phyloP scores from a whole-genome alignment of 2,329 filamentous ascomycete genomes.

The Coniochaeta ligniaria region DNA sequence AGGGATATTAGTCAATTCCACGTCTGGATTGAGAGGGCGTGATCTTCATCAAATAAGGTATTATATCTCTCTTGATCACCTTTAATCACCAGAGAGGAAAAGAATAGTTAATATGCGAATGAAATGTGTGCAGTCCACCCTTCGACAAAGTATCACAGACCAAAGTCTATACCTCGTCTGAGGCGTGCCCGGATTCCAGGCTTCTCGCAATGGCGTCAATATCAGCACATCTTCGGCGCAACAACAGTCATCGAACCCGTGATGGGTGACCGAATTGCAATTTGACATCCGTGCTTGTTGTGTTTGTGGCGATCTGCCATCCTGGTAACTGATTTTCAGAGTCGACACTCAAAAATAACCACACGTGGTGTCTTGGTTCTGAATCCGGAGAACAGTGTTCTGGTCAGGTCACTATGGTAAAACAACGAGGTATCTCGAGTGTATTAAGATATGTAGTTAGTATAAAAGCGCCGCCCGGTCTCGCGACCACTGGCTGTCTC shows the following conservation, averaged over 20 bases:
- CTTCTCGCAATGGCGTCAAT: constrained; percentile 41
- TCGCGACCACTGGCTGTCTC: background rate
- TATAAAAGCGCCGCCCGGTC: background rate
- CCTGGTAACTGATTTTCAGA: background rate
- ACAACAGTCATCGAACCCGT: constrained; percentile 66
- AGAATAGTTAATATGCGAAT: no score
- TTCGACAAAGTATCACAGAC: constrained; percentile 8
- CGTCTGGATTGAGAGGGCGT: background rate
- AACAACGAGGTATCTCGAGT: background rate
- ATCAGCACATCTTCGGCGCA: constrained; percentile 99
- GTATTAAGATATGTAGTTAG: background rate
- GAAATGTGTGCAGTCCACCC: constrained; percentile 24
- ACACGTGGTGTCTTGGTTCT: no score
- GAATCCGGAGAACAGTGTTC: background rate
- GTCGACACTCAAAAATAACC: no score
- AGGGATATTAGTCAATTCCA: background rate
- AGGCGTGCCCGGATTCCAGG: constrained; percentile 27
- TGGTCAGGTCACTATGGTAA: background rate
- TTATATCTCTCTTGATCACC: no score
- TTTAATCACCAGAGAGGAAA: no score
- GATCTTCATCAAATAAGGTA: no score
- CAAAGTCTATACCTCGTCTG: constrained; percentile 8
- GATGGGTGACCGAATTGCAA: constrained; percentile 75
- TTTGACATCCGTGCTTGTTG: constrained; percentile 97
- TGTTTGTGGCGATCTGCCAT: background rate